Base-by-base conservation (phyloP, 129 eudicot species). In the Ambrosia trifida region DNA sequence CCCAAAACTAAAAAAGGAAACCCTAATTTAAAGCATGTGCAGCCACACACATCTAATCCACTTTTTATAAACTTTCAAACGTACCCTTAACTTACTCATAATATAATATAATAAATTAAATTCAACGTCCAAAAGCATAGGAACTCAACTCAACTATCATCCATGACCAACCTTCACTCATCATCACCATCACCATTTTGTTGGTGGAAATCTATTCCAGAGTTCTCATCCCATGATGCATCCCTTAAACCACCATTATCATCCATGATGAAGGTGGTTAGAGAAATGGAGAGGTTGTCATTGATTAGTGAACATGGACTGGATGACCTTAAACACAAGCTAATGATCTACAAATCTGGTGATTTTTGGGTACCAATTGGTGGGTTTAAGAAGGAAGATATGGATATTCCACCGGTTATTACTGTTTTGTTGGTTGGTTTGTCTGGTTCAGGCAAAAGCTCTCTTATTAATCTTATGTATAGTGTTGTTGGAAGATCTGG, bases 401-500 rank as follows among this genome's bases (percentile, higher is more conserved):
- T 85, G 85, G 74, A 81, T 35, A 81, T 90, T 4, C 87, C 95
- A 7, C 79, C 73, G 4, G 46, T 76, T 9, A 71, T 75, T 56
- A 85, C 89, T 11, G 62, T 87, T 79, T 81, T 90, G 12, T 62
- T 90, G 72, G 76, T 73, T 20, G 97, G 97, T 0, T 59, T 85
- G 3, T 50, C 50, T 49, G 78, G 75, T 74, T 79, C 95, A 16
- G 97, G 97, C 19, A 90, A 90, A 84, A 90, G 95, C 74, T 83
- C 95, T 44, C 78, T 85, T 47, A 75, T 90, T 2, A 90, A 90
- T 75, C 75, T 85, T 16, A 83, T 90, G 97, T 87, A 90, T 35
- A 83, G 95, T 69, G 89, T 90, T 67, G 84, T 90, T 13, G 97
- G 97, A 8, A 66, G 91, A 74, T 83, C 91, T 54, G 97, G 97